These are phyloP conservation scores for Astrephomene gubernaculifera DNA, from an alignment of 139 green algal genomes.

Conservation along the genomic window DNA sequence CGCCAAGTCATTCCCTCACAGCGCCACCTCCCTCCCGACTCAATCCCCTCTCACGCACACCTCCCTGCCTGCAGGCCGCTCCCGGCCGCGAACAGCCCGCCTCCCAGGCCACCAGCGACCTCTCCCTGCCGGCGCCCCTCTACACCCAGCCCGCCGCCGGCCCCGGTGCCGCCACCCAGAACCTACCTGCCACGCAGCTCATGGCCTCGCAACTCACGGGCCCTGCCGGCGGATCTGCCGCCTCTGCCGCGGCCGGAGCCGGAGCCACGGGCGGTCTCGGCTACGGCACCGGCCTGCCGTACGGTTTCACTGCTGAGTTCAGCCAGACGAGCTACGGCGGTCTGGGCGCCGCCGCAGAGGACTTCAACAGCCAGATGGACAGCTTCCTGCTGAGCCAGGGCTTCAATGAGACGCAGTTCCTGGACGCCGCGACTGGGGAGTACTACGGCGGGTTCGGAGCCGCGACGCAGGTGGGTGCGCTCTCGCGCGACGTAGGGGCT, in stretches of 20 bases:
- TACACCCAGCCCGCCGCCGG: slow-evolving; percentile 24
- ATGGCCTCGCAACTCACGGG: not conserved
- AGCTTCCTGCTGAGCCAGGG: slow-evolving; percentile 43
- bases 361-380: slow-evolving; percentile 42
- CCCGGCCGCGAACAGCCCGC: not conserved
- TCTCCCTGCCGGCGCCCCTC: not conserved
- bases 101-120: slow-evolving; percentile 8
- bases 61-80: not conserved
- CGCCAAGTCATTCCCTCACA: no score
- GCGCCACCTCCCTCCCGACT: no score
- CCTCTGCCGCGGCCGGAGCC: no score
- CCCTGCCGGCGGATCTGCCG: not conserved
- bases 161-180: not conserved
- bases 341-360: not conserved
- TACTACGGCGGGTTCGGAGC: slow-evolving; percentile 10
- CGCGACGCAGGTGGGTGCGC: slow-evolving; percentile 32
- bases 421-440: slow-evolving; percentile 43
- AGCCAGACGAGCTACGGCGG: slow-evolving; percentile 45
- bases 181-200: slow-evolving; percentile 22
- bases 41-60: no score
- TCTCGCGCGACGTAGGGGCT: no score
- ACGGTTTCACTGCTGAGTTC: slow-evolving; percentile 42
- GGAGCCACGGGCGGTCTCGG: not conserved
- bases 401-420: slow-evolving; percentile 41
- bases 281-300: slow-evolving; percentile 3